Base-by-base conservation (phyloP, 805 yeast species). In the Yarrowia porcina region DNA sequence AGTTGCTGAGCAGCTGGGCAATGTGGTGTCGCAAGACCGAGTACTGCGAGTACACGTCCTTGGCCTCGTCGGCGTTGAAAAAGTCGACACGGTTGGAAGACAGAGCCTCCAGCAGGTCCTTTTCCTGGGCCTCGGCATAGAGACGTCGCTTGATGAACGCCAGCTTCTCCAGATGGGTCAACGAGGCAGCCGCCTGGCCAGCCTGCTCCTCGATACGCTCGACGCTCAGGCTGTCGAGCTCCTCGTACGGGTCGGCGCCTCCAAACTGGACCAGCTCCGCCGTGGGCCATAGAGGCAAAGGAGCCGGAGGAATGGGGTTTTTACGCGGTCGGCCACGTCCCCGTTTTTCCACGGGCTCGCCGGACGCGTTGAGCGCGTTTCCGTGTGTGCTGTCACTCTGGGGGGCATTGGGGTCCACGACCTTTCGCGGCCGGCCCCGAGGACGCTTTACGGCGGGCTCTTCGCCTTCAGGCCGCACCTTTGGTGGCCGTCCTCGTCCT, bases 241-340 rank as follows among this genome's bases (percentile, higher is more conserved):
- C 44, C 59, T 52, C 59, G 44, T 35, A 52, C 6, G 59, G 59
- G 59, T 52, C 59, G 5, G 59, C 59, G 11, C 59, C 59, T 11
- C 44, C 59, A 35, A 52, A 36, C 44, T 52, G 59, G 15, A 52
- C 44, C 23, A 52, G 42, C 13, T 52, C 44, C 4, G 59, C 44
- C 1, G 44, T 52, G 33, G 59, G 59, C 59, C 59, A 52, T 39
- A 32, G 30, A 2, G 33, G 59, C 4, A 25, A 42, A 18, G 32
- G 23, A 3, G 23, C 30, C 13, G 11, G 32, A 30, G 11, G 21
- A 8, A 35, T 1, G 21, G 41, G 39, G 57, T 23, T 49, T 23
- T 52, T 52, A 23, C 59, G 59, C 59, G 59, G 59, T 18, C 59
- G 59, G 25, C 59, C 59, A 12, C 42, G 59, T n/a, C 42, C 59